Evolutionary conservation across 2,329 filamentous ascomycete genomes (phyloP).

Genomic region (Aurifilum marmelostoma): DNA sequence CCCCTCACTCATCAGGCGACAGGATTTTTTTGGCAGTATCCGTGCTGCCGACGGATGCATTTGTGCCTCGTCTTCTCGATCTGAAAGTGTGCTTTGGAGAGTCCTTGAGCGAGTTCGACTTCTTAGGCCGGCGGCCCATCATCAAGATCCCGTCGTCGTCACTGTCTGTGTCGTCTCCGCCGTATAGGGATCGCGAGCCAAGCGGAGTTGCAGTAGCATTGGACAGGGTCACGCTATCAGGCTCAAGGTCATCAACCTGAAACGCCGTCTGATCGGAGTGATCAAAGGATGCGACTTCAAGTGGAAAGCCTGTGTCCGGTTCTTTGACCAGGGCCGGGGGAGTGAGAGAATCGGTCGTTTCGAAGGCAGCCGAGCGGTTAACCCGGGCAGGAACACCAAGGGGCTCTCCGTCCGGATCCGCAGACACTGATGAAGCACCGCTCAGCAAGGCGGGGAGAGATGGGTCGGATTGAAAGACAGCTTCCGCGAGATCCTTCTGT

Average conservation of each 20-base stretch:
- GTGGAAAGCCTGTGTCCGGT: constrained; percentile 48
- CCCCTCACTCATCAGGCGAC: constrained; percentile 39
- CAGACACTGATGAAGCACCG: constrained; percentile 66
- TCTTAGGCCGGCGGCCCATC: constrained; percentile 33
- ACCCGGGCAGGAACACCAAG: constrained; percentile 55
- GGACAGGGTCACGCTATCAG: constrained; percentile 31
- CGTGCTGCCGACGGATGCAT: constrained; percentile 63
- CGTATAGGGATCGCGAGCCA: constrained; percentile 34
- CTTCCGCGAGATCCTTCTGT: constrained; percentile 48
- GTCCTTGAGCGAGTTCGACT: constrained; percentile 22
- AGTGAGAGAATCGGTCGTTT: constrained; percentile 58
- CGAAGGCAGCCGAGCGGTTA: constrained; percentile 50
- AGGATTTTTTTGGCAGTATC: constrained; percentile 65
- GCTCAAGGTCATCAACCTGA: constrained; percentile 36
- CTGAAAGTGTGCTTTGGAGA: constrained; percentile 38
- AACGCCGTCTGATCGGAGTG: constrained; percentile 33
- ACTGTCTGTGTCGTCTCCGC: constrained; percentile 56
- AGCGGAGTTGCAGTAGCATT: constrained; percentile 28
- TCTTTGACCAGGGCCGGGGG: constrained; percentile 56
- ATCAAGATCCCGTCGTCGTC: constrained; percentile 56
- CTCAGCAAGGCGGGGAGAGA: constrained; percentile 66
- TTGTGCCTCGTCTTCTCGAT: constrained; percentile 59
- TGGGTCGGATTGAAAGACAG: constrained; percentile 65
- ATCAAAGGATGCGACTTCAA: constrained; percentile 45
- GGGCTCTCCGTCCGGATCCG: constrained; percentile 64